phyloP scores from a whole-genome alignment of 164 flowering plant species.

The Umbellularia californica region DNA sequence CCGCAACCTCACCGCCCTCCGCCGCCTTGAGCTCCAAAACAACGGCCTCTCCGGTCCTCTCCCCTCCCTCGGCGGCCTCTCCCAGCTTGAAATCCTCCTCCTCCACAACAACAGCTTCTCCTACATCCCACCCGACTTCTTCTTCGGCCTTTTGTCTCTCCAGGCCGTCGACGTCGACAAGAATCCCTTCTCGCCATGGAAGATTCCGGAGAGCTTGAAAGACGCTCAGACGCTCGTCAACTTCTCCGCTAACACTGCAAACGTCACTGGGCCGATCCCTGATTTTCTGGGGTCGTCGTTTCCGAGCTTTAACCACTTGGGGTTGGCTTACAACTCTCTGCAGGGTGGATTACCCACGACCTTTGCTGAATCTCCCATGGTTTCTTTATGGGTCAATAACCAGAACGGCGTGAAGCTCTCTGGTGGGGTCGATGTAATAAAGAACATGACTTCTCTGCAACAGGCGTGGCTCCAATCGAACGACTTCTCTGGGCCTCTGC shows the following conservation, averaged over 20 bases:
- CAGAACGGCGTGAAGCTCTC: slow-evolving; percentile 53
- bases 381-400: slow-evolving; percentile 88
- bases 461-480: slow-evolving; percentile 80
- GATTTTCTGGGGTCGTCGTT: slow-evolving; percentile 45
- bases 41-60: slow-evolving; percentile 67
- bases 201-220: slow-evolving; percentile 51
- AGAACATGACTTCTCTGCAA: slow-evolving; percentile 64
- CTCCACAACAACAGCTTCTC: slow-evolving; percentile 56
- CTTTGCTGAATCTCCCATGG: slow-evolving; percentile 45
- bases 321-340: slow-evolving; percentile 57
- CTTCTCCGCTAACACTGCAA: slow-evolving; percentile 81
- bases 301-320: slow-evolving; percentile 50
- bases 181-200: slow-evolving; percentile 59
- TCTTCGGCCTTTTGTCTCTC: slow-evolving; percentile 50
- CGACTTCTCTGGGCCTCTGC: slow-evolving; percentile 76
- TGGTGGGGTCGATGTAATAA: slow-evolving; percentile 57
- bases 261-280: slow-evolving; percentile 60
- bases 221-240: slow-evolving; percentile 54
- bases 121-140: slow-evolving; percentile 66
- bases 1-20: slow-evolving; percentile 38
- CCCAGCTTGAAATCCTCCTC: slow-evolving; percentile 48
- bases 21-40: slow-evolving; percentile 61
- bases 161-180: slow-evolving; percentile 29
- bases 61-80: slow-evolving; percentile 62
- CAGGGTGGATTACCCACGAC: slow-evolving; percentile 59